Evolutionary conservation across 176 grass and related monocot genomes (phyloP).

Genomic region (Canna indica): DNA sequence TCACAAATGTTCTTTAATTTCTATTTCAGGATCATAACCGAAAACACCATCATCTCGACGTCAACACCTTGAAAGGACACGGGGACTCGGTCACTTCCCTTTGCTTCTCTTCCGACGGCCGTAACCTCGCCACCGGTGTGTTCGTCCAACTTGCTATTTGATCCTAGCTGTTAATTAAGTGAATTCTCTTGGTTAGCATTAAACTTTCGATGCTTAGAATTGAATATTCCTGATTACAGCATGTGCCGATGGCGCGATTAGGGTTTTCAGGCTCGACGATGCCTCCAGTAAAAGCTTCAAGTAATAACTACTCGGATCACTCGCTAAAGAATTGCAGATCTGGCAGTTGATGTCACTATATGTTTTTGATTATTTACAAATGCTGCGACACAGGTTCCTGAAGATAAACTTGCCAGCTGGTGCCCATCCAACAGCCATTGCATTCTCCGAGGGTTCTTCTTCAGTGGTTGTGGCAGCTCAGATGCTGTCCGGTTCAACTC

Average conservation of each 20-base stretch:
- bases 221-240: constrained; percentile 26
- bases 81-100: constrained; percentile 61
- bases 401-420: constrained; percentile 88
- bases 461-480: constrained; percentile 82
- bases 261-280: constrained; percentile 77
- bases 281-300: constrained; percentile 94
- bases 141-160: background rate
- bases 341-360: background rate
- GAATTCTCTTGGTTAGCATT: background rate
- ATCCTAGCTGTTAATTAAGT: background rate
- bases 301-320: constrained; percentile 25
- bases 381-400: constrained; percentile 28
- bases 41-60: constrained; percentile 82
- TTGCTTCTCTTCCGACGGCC: constrained; percentile 57
- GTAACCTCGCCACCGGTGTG: constrained; percentile 67
- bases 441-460: constrained; percentile 67
- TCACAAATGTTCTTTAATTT: background rate
- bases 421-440: constrained; percentile 65
- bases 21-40: constrained; percentile 50
- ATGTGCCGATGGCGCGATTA: constrained; percentile 76
- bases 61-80: constrained; percentile 86
- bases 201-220: background rate
- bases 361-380: background rate
- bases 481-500: constrained; percentile 57
- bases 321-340: constrained; percentile 6